Evolutionary conservation across 371 early-diverging fungal genomes (phyloP).

Genomic region (Rhizopus sp.): DNA sequence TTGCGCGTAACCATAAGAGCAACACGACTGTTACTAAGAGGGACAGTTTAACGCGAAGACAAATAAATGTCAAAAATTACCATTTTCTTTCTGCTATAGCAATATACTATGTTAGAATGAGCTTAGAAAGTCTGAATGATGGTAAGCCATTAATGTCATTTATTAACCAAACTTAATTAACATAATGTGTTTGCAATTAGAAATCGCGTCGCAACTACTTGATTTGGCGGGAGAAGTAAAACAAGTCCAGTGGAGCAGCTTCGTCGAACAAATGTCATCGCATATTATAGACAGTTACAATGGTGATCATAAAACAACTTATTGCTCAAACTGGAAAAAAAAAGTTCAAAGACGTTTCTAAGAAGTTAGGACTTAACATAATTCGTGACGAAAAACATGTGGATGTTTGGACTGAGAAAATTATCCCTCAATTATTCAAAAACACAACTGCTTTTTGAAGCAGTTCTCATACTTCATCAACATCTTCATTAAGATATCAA

Average conservation of each 20-base stretch:
- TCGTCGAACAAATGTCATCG: slow-evolving; percentile 7
- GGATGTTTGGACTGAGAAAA: slow-evolving; percentile 9
- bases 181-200: slow-evolving; percentile 9
- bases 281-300: slow-evolving; percentile 9
- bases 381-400: slow-evolving; percentile 5
- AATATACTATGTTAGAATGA: slow-evolving; percentile 8
- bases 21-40: too few relatives aligned
- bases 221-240: slow-evolving; percentile 8
- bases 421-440: slow-evolving; percentile 3
- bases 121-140: slow-evolving; percentile 5
- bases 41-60: too few relatives aligned
- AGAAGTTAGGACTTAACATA: slow-evolving; percentile 4
- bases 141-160: slow-evolving; percentile 7
- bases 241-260: slow-evolving; percentile 12
- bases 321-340: slow-evolving; percentile 12
- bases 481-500: slow-evolving; percentile 11
- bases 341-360: slow-evolving; percentile 9
- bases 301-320: slow-evolving; percentile 6
- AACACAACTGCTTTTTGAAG: slow-evolving; percentile 4
- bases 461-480: slow-evolving; percentile 9
- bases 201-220: slow-evolving; percentile 8
- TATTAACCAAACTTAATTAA: slow-evolving; percentile 6
- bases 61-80: too few relatives aligned
- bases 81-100: slow-evolving; percentile 5
- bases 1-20: too few relatives aligned